Base-by-base conservation (phyloP, 2,329 filamentous ascomycete genomes). In the Exophiala dermatitidis region DNA sequence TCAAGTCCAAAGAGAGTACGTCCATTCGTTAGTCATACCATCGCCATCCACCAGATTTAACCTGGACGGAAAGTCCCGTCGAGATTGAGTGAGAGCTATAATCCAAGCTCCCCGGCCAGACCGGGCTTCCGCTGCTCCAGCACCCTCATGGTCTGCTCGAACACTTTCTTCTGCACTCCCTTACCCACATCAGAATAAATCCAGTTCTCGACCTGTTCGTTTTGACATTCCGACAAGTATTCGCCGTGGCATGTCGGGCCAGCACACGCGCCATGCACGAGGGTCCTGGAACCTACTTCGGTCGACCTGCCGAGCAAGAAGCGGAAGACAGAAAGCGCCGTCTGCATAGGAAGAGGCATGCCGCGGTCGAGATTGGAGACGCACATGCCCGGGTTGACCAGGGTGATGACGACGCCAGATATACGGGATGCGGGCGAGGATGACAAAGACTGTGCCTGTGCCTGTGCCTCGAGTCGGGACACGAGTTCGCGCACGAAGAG, bases 81-180 rank as follows among this genome's bases (percentile, higher is more conserved):
- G 7, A 36, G 33, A 36, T 36, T 36, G 7, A 36, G 7, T n/a
- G 7, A 7, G 7, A 36, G 10, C 26, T 19, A 42, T 26, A 57
- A 34, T 3, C 53, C 56, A 32, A 52, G 36, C 29, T 29, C 44
- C 46, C 48, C 47, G 3, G 46, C 52, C 33, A 57, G 49, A 3
- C 71, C 73, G 1, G 72, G 72, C 51, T 67, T 56, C 42, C 76
- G 69, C 0, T 37, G 56, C 56, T 77, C 72, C 52, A 77, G 49
- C 29, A 72, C 72, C 10, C 46, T 54, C 8, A 61, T 59, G 36
- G 78, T 51, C 62, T 78, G 74, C 2, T 62, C 62, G 71, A 73
- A 79, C 0, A 77, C 54, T 50, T 65, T 70, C 43, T 64, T 56
- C 52, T 73, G 70, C 26, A 66, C 60, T 43, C 61, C 57, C 33